These are phyloP conservation scores for Metarhizium brunneum DNA, from an alignment of 2,329 filamentous ascomycete species.

Conservation along the genomic window DNA sequence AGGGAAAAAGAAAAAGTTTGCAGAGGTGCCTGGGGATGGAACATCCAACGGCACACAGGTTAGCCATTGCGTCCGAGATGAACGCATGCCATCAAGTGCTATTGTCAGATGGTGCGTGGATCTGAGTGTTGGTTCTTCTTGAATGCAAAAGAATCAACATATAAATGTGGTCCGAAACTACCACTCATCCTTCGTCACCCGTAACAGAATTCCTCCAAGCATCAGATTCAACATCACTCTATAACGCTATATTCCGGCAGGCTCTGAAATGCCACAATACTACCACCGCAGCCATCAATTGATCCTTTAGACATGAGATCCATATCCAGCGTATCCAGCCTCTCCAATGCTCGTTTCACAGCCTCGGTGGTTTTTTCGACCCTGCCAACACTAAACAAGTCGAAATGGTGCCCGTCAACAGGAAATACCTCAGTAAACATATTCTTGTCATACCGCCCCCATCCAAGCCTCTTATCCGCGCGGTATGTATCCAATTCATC, in stretches of 20 bases:
- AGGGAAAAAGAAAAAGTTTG: neutral
- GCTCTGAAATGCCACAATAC: neutral
- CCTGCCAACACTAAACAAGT: conserved; percentile 28
- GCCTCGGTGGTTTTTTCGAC: conserved; percentile 17
- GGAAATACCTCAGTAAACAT: conserved; percentile 37
- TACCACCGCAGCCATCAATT: neutral
- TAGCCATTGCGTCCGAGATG: too few relatives aligned
- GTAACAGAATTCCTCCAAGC: too few relatives aligned
- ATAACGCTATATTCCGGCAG: too few relatives aligned
- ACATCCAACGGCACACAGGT: too few relatives aligned
- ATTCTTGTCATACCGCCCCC: conserved; percentile 34
- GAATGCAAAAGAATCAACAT: too few relatives aligned
- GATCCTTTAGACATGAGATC: neutral
- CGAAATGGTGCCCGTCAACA: conserved; percentile 43
- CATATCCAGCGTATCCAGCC: neutral
- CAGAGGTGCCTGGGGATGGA: too few relatives aligned
- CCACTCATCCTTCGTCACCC: too few relatives aligned
- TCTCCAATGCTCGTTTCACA: conserved; percentile 13
- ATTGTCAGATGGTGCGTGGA: too few relatives aligned
- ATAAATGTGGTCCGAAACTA: too few relatives aligned
- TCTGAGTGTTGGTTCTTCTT: too few relatives aligned
- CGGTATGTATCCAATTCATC: conserved; percentile 35
- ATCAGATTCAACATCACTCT: too few relatives aligned
- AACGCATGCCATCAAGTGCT: too few relatives aligned
- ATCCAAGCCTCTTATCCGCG: conserved; percentile 33